Evolutionary conservation across 2,329 filamentous ascomycete species (phyloP).

Genomic region (Leptographium wingfieldii): DNA sequence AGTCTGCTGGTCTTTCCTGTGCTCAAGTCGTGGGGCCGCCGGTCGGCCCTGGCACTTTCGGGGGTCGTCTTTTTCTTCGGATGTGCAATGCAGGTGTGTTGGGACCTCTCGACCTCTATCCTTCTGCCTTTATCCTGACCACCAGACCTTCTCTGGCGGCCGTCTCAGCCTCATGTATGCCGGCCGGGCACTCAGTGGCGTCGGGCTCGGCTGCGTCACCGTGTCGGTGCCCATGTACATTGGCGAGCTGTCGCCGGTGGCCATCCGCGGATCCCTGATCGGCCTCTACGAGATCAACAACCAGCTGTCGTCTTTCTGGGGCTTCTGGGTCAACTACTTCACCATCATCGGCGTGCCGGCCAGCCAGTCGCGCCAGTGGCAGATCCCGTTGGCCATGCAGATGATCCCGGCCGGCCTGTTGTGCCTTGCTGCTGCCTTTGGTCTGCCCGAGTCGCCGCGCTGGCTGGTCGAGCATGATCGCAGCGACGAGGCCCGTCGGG

Average conservation of each 20-base stretch:
- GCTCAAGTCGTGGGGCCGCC: background rate
- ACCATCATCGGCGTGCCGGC: constrained; percentile 7
- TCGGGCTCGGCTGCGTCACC: constrained; percentile 35
- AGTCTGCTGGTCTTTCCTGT: background rate
- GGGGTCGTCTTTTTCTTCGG: background rate
- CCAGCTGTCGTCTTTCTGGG: constrained; percentile 35
- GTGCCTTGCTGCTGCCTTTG: constrained; percentile 15
- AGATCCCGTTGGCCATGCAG: constrained; percentile 30
- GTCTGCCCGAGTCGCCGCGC: constrained; percentile 26
- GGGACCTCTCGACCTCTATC: background rate
- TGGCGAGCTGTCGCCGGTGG: constrained; percentile 41
- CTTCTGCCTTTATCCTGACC: background rate
- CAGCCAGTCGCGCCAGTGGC: constrained; percentile 22
- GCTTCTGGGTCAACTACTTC: constrained; percentile 23
- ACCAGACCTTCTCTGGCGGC: background rate
- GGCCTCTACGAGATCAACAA: constrained; percentile 22
- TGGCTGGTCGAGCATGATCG: constrained; percentile 22
- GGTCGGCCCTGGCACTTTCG: background rate
- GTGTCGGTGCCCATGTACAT: constrained; percentile 46
- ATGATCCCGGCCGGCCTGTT: constrained; percentile 22
- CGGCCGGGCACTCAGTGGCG: constrained; percentile 21
- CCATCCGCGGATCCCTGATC: constrained; percentile 25
- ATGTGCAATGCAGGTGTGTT: background rate
- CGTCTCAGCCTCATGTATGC: constrained; percentile 1
- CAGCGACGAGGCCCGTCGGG: constrained; percentile 25